phyloP scores from a whole-genome alignment of 1,284 basidiomycete genomes.

The Wolfiporia cocos region DNA sequence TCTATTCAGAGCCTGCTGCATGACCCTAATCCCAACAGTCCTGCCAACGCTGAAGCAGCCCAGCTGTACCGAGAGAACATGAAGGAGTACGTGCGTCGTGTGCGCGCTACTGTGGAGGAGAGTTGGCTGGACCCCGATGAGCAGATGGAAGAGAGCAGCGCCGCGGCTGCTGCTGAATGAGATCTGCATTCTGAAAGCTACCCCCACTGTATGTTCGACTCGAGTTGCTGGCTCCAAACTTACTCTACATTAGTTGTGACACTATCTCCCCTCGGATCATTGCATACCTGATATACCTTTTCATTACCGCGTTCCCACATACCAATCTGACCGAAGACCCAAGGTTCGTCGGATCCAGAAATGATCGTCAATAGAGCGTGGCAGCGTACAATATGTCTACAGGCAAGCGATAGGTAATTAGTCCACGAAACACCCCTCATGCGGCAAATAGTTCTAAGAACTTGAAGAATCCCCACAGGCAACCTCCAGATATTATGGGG shows the following conservation, averaged over 20 bases:
- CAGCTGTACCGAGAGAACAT: slow-evolving; percentile 96
- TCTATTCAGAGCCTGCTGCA: slow-evolving; percentile 93
- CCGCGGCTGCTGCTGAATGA: background rate
- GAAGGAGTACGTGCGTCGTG: slow-evolving; percentile 94
- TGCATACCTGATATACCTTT: no score
- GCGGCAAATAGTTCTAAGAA: slow-evolving; percentile 18
- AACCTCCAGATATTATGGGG: slow-evolving; percentile 82
- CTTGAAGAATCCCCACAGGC: slow-evolving; percentile 66
- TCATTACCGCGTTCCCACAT: no score
- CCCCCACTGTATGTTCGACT: background rate
- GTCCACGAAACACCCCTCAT: background rate
- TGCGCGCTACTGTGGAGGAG: slow-evolving; percentile 88
- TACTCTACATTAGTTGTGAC: no score
- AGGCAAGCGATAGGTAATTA: no score
- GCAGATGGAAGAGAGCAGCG: slow-evolving; percentile 27
- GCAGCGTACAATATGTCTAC: no score
- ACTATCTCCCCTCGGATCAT: no score
- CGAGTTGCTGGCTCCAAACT: background rate
- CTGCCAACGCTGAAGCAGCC: slow-evolving; percentile 96
- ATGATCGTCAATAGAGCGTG: no score
- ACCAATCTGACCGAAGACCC: no score
- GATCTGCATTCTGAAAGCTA: background rate
- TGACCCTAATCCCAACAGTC: slow-evolving; percentile 97
- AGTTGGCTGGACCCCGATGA: slow-evolving; percentile 86
- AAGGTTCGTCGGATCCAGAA: no score